Conservation (phyloP, 2,329 filamentous ascomycete species). For the Penicillium sp. region DNA sequence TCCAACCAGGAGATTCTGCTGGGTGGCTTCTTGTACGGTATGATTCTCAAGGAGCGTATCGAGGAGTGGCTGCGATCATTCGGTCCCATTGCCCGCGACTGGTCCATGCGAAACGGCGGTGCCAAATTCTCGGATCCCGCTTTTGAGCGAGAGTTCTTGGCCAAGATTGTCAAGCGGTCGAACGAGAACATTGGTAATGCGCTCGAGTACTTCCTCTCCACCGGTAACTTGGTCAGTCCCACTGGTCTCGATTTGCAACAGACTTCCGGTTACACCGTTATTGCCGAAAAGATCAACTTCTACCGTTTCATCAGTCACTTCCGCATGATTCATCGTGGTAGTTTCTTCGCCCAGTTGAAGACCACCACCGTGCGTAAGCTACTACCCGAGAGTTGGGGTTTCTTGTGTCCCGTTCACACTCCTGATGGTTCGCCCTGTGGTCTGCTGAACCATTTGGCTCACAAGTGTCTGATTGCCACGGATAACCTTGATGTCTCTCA, state of each 20-base stretch:
- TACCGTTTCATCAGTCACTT: constrained; percentile 98
- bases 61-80: constrained; percentile 85
- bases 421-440: constrained; percentile 95
- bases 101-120: constrained; percentile 55
- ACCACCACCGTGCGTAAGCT: constrained; percentile 96
- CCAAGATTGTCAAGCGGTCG: constrained; percentile 75
- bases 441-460: constrained; percentile 89
- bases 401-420: constrained; percentile 95
- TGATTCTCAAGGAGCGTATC: constrained; percentile 91
- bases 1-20: constrained; percentile 95
- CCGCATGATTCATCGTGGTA: constrained; percentile 97
- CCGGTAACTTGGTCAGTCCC: constrained; percentile 87
- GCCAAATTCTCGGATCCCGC: constrained; percentile 71
- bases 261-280: constrained; percentile 90
- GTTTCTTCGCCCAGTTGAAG: constrained; percentile 97
- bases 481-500: constrained; percentile 72
- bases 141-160: constrained; percentile 78
- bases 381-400: constrained; percentile 95
- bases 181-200: constrained; percentile 87
- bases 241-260: constrained; percentile 95
- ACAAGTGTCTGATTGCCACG: constrained; percentile 91
- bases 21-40: constrained; percentile 89
- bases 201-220: constrained; percentile 94
- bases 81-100: constrained; percentile 57
- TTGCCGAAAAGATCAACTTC: constrained; percentile 99